Evolutionary conservation across 768 basidiomycete genomes (phyloP).

Genomic region (Tricholoma bakamatsutake): DNA sequence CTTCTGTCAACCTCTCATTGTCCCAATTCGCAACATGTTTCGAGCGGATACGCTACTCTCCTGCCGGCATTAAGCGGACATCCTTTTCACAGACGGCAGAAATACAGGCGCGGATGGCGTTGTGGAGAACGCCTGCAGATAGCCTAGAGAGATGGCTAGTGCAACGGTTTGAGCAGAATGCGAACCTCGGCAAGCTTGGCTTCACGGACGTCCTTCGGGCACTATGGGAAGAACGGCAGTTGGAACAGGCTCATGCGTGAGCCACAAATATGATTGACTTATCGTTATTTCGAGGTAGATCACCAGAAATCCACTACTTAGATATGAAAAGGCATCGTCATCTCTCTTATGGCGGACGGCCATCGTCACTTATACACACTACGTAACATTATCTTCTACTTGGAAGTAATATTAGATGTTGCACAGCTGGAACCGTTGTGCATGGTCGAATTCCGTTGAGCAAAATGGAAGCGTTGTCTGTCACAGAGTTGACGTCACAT

Average conservation of each 20-base stretch:
- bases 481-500: conserved; percentile 9
- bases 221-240: conserved; percentile 70
- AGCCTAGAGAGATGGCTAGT: conserved; percentile 81
- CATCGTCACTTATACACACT: conserved; percentile 1
- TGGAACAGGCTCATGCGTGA: conserved; percentile 11
- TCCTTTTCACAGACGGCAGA: conserved; percentile 87
- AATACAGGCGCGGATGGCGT: conserved; percentile 74
- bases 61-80: conserved; percentile 58
- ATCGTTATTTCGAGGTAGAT: conserved; percentile 4
- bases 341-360: conserved; percentile 2
- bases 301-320: conserved; percentile 4
- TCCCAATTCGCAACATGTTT: conserved; percentile 94
- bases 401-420: conserved; percentile 10
- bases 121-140: conserved; percentile 80
- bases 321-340: conserved; percentile 12
- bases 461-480: conserved; percentile 6
- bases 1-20: conserved; percentile 88
- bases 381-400: conserved; percentile 5
- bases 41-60: conserved; percentile 84
- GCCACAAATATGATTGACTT: background rate
- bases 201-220: conserved; percentile 85
- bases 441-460: conserved; percentile 10
- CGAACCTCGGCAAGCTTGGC: conserved; percentile 80
- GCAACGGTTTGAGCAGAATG: conserved; percentile 89
- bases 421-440: background rate